Conservation (phyloP, 2,329 filamentous ascomycete species). For the Botrytis galanthina region DNA sequence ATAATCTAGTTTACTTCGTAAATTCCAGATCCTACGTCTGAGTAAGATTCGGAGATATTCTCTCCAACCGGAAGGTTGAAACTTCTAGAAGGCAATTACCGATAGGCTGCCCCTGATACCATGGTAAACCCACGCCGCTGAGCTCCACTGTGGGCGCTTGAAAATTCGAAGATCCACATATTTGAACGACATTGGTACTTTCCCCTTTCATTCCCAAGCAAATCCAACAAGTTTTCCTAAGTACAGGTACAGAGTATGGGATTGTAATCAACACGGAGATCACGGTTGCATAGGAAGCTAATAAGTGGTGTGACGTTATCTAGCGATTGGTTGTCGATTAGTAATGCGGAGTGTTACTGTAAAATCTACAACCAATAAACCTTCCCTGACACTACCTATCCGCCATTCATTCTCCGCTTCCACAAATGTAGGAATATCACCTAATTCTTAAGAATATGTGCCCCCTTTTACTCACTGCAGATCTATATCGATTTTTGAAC, state of each 20-base stretch:
- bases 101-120: conserved; percentile 11
- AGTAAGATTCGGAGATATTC: conserved; percentile 16
- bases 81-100: conserved; percentile 21
- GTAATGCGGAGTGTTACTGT: background rate
- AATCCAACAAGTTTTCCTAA: background rate
- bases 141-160: conserved; percentile 2
- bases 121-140: conserved; percentile 13
- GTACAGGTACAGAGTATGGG: background rate
- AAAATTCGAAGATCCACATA: background rate
- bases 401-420: background rate
- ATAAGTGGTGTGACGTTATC: conserved; percentile 1
- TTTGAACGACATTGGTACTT: conserved; percentile 5
- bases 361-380: background rate
- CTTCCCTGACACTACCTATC: background rate
- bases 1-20: background rate
- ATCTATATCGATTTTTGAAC: background rate
- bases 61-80: conserved; percentile 7
- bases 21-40: background rate
- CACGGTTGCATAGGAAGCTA: background rate
- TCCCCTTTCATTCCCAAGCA: background rate
- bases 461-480: background rate
- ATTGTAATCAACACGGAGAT: background rate
- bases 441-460: background rate
- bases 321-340: background rate
- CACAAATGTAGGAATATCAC: background rate